phyloP scores from a whole-genome alignment of 2,329 filamentous ascomycete species.

The Calonectria ilicicola region DNA sequence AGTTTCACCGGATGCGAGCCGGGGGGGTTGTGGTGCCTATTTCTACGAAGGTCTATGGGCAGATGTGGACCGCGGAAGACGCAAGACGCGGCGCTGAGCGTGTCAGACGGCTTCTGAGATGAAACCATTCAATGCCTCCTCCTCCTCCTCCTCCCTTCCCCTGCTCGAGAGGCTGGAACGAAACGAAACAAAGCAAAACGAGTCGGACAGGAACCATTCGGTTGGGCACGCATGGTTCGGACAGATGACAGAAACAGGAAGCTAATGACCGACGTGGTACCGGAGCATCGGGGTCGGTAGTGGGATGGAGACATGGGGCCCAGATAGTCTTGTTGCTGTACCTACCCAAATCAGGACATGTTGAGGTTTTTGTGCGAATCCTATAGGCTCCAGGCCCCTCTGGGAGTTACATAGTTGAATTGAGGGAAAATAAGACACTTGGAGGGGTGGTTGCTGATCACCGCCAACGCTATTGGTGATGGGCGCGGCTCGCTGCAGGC shows the following conservation, averaged over 20 bases:
- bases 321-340: background rate
- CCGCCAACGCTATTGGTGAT: background rate
- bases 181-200: constrained; percentile 15
- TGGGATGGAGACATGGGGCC: background rate
- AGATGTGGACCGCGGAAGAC: background rate
- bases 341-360: background rate
- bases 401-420: background rate
- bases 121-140: background rate
- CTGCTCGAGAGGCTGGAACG: background rate
- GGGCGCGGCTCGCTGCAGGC: background rate
- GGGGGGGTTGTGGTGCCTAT: background rate
- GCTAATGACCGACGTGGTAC: constrained; percentile 5
- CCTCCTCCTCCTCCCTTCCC: background rate
- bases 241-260: background rate
- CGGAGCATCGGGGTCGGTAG: constrained; percentile 1
- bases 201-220: constrained; percentile 2
- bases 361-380: background rate
- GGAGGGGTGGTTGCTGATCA: background rate
- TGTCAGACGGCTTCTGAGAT: constrained; percentile 9
- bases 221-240: constrained; percentile 1
- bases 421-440: background rate
- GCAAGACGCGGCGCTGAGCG: background rate
- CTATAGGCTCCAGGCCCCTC: background rate
- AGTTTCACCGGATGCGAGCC: constrained; percentile 5
- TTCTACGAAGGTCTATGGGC: background rate